Evolutionary conservation across 2,329 filamentous ascomycete genomes (phyloP), one percentile per base, ranked within the genome.

Genomic region (Stemphylium beticola): DNA sequence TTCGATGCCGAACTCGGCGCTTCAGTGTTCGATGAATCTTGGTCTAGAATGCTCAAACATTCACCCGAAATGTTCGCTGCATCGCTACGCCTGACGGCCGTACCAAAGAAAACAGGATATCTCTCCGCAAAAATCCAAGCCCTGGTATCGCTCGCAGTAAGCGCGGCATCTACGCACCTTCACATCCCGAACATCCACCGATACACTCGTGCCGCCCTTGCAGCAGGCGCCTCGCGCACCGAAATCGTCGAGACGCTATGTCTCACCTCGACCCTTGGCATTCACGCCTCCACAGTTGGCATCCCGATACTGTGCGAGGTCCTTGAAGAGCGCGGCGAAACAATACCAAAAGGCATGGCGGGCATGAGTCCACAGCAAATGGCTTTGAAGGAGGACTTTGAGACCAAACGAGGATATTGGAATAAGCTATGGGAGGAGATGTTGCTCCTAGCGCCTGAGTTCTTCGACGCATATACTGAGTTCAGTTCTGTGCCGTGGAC

Each of bases 201-300:
- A 10, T 74, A 81, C 56, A 77, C 75, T 8, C 53, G 67, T n/a
- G 68, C 70, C 0, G 79, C 80, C 0, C 55, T 78, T 4, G 56
- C 63, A 0, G 68, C 71, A 15, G 79, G 79, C 3, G 79, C 79
- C 0, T 74, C 69, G 0, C 62, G 67, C 10, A 65, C 67, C 3
- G 79, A 82, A 60, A 72, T 81, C n/a, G 66, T 81, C 31, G 80
- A 82, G 60, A 74, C 77, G 1, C 71, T 82, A 3, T 78, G 78
- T 53, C 56, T 82, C 15, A 76, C 76, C 1, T 73, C 68, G 46
- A 79, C 77, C 1, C 61, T 82, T 6, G 79, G 80, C 0, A 80
- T 82, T 10, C 79, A 82, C 53, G 77, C 79, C 1, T 78, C 76
- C 53, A 81, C 78, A 39, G 76, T 80, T 14, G 79, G 79, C 0